Percentiles rank a stretch among this genome's conserved stretches.
phyloP scores from a whole-genome alignment of 2,329 filamentous ascomycete species.

The Furcasterigmium sp. region DNA sequence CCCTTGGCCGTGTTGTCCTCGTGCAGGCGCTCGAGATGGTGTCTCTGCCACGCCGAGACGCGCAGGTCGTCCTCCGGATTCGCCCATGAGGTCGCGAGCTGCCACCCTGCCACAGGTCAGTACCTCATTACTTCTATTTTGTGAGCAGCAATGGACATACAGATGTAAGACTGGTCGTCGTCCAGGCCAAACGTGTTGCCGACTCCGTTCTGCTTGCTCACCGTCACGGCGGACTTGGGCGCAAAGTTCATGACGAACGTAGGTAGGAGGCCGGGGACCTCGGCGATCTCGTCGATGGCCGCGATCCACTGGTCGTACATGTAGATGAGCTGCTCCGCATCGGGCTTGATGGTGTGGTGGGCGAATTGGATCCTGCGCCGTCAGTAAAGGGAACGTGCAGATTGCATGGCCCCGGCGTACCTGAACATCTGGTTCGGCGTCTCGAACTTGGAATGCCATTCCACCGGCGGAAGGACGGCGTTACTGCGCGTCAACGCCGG shows the following conservation, averaged over 20 bases:
- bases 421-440: slow-evolving; percentile 29
- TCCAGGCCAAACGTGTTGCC: slow-evolving; percentile 31
- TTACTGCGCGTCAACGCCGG: slow-evolving; percentile 14
- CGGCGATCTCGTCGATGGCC: slow-evolving; percentile 23
- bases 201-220: slow-evolving; percentile 27
- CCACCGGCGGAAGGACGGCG: slow-evolving; percentile 19
- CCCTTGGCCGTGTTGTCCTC: slow-evolving; percentile 21
- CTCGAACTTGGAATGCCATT: slow-evolving; percentile 20
- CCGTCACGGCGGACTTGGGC: slow-evolving; percentile 17
- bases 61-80: slow-evolving; percentile 27
- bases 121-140: too few species aligned
- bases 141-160: slow-evolving; percentile 14
- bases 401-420: slow-evolving; percentile 10
- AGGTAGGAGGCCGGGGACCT: slow-evolving; percentile 28
- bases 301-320: slow-evolving; percentile 28
- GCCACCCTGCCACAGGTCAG: slow-evolving; percentile 22
- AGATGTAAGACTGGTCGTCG: slow-evolving; percentile 20
- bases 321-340: slow-evolving; percentile 20
- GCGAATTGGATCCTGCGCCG: slow-evolving; percentile 25
- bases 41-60: slow-evolving; percentile 24
- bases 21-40: slow-evolving; percentile 22
- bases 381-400: neutral
- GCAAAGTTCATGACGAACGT: slow-evolving; percentile 28
- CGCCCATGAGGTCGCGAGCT: slow-evolving; percentile 30
- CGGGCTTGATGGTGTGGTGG: slow-evolving; percentile 28